Conservation (phyloP, 495 filamentous ascomycete species). For the Aspergillus baeticus region DNA sequence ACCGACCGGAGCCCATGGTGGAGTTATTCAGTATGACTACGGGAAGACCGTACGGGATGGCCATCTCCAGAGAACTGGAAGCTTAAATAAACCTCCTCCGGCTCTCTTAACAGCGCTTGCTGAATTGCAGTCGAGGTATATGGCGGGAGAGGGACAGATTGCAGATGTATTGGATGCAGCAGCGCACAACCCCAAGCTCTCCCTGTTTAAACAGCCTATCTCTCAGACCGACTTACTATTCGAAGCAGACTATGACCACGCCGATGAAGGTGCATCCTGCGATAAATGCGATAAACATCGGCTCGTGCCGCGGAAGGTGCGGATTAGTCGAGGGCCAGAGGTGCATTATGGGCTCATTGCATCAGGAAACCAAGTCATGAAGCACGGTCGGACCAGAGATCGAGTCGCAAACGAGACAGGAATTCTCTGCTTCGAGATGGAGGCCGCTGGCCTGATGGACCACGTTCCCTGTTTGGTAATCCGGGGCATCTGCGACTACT, state of each 20-base stretch:
- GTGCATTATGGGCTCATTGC: constrained; percentile 24
- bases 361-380: constrained; percentile 21
- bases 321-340: constrained; percentile 2
- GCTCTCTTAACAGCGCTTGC: constrained; percentile 26
- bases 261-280: constrained; percentile 11
- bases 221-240: not conserved
- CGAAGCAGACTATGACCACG: constrained; percentile 14
- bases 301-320: constrained; percentile 7
- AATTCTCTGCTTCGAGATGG: constrained; percentile 45
- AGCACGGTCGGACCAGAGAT: constrained; percentile 13
- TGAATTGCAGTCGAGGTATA: not conserved
- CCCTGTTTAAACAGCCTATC: not conserved
- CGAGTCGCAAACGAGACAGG: constrained; percentile 32
- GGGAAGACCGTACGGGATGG: constrained; percentile 31
- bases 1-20: constrained; percentile 16
- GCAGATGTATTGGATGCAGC: not conserved
- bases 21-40: constrained; percentile 33
- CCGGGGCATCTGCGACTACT: constrained; percentile 36
- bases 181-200: not conserved
- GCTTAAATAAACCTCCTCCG: constrained; percentile 32
- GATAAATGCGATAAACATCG: constrained; percentile 12
- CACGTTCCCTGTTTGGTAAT: constrained; percentile 29
- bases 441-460: too few species aligned
- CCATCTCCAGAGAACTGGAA: constrained; percentile 31
- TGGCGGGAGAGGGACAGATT: not conserved